Conservation (phyloP, 352 stramenopile genomes). For the Phytophthora pisi region DNA sequence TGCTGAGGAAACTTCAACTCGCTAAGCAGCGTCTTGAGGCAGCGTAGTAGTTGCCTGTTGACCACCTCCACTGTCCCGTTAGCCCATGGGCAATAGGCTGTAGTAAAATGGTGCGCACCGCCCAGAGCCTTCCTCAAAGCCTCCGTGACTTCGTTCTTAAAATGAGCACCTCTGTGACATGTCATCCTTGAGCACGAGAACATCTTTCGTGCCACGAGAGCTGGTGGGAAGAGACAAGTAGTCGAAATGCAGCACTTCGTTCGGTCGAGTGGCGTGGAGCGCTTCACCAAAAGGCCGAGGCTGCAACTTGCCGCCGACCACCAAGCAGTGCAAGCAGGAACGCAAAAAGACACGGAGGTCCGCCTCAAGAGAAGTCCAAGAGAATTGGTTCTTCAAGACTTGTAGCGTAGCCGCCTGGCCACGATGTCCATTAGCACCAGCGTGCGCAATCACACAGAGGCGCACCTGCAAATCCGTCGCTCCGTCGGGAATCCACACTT, state of each 20-base stretch:
- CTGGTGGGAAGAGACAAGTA: too few species aligned
- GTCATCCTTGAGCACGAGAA: too few species aligned
- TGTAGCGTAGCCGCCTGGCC: neutral
- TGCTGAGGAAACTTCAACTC: neutral
- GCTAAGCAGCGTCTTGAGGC: neutral
- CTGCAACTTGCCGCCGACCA: neutral
- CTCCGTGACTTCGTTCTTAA: neutral
- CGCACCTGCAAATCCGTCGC: neutral
- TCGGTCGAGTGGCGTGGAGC: too few species aligned
- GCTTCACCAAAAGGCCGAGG: too few species aligned
- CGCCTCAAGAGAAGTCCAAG: neutral
- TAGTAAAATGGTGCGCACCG: neutral
- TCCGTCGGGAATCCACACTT: too few species aligned
- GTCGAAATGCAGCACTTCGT: too few species aligned
- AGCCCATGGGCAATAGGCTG: neutral
- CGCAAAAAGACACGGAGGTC: neutral
- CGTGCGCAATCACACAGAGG: neutral
- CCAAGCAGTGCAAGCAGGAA: neutral
- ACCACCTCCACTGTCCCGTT: neutral
- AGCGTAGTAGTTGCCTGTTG: neutral
- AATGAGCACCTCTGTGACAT: neutral
- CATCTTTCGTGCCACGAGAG: too few species aligned
- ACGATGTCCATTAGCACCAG: neutral
- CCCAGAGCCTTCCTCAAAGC: neutral
- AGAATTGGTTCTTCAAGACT: neutral